Evolutionary conservation across 176 grass and related monocot species (phyloP).

Genomic region (Raddia guianensis): DNA sequence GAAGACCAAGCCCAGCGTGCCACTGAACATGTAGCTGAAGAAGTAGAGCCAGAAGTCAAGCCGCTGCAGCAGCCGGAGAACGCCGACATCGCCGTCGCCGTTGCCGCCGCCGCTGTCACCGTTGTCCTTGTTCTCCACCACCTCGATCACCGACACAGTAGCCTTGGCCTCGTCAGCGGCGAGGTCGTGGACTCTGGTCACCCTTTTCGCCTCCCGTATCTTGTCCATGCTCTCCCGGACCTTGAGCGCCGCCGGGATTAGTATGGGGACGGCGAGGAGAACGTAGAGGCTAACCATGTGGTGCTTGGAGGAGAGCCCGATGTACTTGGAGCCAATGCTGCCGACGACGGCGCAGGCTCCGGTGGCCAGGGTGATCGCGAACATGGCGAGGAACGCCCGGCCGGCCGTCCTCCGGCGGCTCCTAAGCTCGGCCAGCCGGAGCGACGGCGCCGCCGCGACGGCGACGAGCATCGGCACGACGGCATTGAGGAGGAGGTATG

Average conservation of each 20-base stretch:
- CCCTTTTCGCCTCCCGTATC: slow-evolving; percentile 54
- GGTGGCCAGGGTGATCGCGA: slow-evolving; percentile 76
- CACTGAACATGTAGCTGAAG: slow-evolving; percentile 97
- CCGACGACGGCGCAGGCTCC: slow-evolving; percentile 72
- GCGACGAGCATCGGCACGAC: slow-evolving; percentile 65
- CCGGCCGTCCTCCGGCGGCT: background rate
- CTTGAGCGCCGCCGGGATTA: slow-evolving; percentile 58
- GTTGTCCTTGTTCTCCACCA: background rate
- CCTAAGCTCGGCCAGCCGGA: slow-evolving; percentile 51
- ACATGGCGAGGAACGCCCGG: slow-evolving; percentile 70
- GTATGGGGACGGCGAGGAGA: slow-evolving; percentile 59
- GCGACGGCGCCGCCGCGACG: slow-evolving; percentile 51
- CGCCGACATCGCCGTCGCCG: slow-evolving; percentile 26
- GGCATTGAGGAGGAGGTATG: slow-evolving; percentile 90
- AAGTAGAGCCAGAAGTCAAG: slow-evolving; percentile 96
- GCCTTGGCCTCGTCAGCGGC: slow-evolving; percentile 50
- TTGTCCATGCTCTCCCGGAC: slow-evolving; percentile 51
- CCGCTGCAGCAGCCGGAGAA: slow-evolving; percentile 58
- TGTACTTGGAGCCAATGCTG: slow-evolving; percentile 59
- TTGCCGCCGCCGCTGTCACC: too few relatives aligned
- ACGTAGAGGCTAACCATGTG: slow-evolving; percentile 72
- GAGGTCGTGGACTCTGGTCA: slow-evolving; percentile 67
- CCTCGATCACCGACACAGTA: slow-evolving; percentile 35
- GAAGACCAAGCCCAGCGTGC: slow-evolving; percentile 81
- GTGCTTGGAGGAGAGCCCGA: slow-evolving; percentile 49